A percentile compares a stretch with the other conserved stretches of the same genome.
Conservation (phyloP, 192 early-diverging fungal species). For the Backusella tuberculispora region DNA sequence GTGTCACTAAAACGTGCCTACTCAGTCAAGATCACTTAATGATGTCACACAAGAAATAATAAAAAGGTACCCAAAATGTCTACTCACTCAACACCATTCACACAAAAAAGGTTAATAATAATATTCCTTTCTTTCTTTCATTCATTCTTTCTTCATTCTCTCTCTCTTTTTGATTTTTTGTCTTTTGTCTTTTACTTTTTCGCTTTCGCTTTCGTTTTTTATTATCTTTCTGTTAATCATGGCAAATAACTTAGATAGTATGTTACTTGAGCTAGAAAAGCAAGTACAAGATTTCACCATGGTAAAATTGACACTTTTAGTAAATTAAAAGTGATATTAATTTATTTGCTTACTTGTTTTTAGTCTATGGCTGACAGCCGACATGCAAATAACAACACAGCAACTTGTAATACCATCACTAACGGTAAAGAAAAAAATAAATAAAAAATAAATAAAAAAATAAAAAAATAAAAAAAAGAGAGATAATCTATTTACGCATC, state of each 20-base stretch:
- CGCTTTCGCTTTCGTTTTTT: neutral
- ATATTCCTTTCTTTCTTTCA: neutral
- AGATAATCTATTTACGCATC: neutral
- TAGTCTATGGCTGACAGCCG: neutral
- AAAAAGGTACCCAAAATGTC: slow-evolving; percentile 5
- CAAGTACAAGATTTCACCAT: slow-evolving; percentile 8
- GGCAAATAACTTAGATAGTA: neutral
- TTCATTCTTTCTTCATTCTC: neutral
- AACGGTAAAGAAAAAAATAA: no score
- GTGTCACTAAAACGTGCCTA: slow-evolving; percentile 11
- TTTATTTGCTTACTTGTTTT: neutral
- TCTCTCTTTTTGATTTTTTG: neutral
- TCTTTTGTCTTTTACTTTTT: neutral
- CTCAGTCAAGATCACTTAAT: neutral
- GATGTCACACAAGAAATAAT: slow-evolving; percentile 11
- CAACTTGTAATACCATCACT: no score
- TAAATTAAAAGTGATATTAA: neutral
- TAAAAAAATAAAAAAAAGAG: neutral
- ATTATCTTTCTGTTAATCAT: neutral
- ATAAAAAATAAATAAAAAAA: neutral
- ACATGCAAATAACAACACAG: no score
- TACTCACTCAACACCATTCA: no score
- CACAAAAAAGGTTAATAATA: neutral
- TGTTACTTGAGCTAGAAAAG: neutral
- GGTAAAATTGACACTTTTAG: neutral